Percentiles rank a stretch among this genome's conserved stretches.
Evolutionary conservation across 768 basidiomycete genomes (phyloP).

Genomic region (Scleroderma bovista): DNA sequence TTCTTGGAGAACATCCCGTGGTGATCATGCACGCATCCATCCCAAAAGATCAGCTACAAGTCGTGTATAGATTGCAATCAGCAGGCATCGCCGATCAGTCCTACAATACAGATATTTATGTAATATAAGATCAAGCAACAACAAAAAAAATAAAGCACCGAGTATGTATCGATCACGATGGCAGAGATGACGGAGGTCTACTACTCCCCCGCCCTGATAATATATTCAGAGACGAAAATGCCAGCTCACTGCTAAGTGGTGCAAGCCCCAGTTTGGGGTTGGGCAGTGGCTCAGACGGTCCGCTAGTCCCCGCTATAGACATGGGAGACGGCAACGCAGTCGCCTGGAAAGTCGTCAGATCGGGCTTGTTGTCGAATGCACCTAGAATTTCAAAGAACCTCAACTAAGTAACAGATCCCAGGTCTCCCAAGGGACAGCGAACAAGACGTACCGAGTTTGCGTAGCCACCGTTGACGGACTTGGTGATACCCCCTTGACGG

Average conservation of each 20-base stretch:
- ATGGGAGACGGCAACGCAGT: conserved; percentile 11
- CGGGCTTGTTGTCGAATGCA: conserved; percentile 34
- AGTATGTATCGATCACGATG: not conserved
- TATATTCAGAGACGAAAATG: conserved; percentile 17
- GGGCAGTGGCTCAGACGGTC: conserved; percentile 23
- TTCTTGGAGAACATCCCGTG: too few species aligned
- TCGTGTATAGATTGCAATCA: not conserved
- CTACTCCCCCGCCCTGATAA: conserved; percentile 13
- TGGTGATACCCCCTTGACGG: conserved; percentile 39
- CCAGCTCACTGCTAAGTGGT: conserved; percentile 32
- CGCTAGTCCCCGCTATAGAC: too few species aligned
- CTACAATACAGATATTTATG: not conserved
- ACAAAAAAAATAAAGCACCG: not conserved
- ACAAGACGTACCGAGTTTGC: conserved; percentile 30
- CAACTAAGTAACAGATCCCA: not conserved
- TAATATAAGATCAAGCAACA: not conserved
- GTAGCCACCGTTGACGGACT: conserved; percentile 39
- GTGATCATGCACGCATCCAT: too few species aligned
- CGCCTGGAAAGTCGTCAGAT: conserved; percentile 30
- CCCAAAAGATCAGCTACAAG: not conserved
- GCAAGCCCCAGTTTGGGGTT: conserved; percentile 35
- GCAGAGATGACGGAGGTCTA: not conserved
- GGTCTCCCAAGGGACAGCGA: not conserved
- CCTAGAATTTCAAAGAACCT: conserved; percentile 11
- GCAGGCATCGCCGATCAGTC: not conserved